Conservation (phyloP, 2,329 filamentous ascomycete species). For the Epichloe elymi region DNA sequence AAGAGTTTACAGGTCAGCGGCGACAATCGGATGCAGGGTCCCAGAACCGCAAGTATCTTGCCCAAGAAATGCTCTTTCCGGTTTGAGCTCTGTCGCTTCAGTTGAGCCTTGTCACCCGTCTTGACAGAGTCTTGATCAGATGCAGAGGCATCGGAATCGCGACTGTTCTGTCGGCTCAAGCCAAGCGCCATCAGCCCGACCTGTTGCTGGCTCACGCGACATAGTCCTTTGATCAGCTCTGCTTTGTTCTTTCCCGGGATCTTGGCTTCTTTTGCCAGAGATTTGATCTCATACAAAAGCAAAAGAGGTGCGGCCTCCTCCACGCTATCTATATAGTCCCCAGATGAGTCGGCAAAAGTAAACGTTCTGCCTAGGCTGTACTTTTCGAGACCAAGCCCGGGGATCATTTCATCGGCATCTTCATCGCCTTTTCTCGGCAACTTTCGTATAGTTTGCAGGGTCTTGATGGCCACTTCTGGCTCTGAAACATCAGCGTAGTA, state of each 20-base stretch:
- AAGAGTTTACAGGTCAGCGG: constrained; percentile 65
- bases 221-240: constrained; percentile 62
- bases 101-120: constrained; percentile 5
- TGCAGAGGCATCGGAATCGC: constrained; percentile 37
- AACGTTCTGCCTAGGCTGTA: constrained; percentile 43
- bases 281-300: constrained; percentile 77
- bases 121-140: constrained; percentile 22
- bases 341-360: constrained; percentile 68
- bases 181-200: constrained; percentile 58
- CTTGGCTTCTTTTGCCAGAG: constrained; percentile 72
- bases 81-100: constrained; percentile 33
- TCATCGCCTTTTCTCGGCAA: constrained; percentile 33
- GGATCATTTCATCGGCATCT: constrained; percentile 9
- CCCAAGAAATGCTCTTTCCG: constrained; percentile 61
- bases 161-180: constrained; percentile 50
- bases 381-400: constrained; percentile 26
- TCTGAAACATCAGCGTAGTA: constrained; percentile 78
- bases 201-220: constrained; percentile 62
- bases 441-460: constrained; percentile 43
- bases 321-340: constrained; percentile 58
- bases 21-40: constrained; percentile 74
- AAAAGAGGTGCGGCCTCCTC: constrained; percentile 75
- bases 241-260: constrained; percentile 79
- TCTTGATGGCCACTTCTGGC: constrained; percentile 49
- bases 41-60: constrained; percentile 66